Conservation (phyloP, 148 eudicot species). For the Chenopodium album region DNA sequence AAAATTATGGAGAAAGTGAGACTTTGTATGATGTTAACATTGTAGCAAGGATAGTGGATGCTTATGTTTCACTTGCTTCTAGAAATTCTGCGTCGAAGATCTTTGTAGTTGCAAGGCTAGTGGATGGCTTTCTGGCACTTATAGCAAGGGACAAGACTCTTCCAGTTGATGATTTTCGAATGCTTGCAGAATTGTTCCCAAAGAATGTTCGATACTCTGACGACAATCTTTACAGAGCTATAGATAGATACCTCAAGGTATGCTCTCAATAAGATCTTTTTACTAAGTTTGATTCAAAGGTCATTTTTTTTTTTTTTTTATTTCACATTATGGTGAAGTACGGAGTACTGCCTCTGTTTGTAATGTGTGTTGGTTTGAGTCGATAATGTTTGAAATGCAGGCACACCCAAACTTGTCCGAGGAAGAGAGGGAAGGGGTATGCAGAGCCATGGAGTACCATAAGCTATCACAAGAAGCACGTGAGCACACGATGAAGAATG, state of each 20-base stretch:
- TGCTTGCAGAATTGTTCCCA: conserved; percentile 43
- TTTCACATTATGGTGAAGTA: neutral
- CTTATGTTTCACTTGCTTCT: conserved; percentile 30
- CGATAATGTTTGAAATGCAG: conserved; percentile 18
- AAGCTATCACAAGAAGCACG: conserved; percentile 51
- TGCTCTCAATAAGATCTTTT: conserved; percentile 4
- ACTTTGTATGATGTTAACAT: conserved; percentile 39
- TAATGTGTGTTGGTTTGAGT: neutral
- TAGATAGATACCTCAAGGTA: conserved; percentile 59
- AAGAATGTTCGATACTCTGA: conserved; percentile 38
- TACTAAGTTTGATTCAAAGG: neutral
- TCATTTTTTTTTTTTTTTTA: too few species aligned
- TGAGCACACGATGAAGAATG: conserved; percentile 42
- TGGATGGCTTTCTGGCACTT: conserved; percentile 42
- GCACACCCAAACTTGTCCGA: conserved; percentile 45
- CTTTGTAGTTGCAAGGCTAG: conserved; percentile 39
- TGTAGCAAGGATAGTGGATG: conserved; percentile 36
- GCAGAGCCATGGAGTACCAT: conserved; percentile 41
- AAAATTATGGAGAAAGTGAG: conserved; percentile 33
- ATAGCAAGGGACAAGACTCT: conserved; percentile 44
- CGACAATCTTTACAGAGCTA: conserved; percentile 48
- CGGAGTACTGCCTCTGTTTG: neutral
- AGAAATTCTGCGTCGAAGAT: conserved; percentile 26
- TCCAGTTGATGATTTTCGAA: conserved; percentile 29
- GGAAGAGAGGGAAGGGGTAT: conserved; percentile 37